Evolutionary conservation across 768 basidiomycete genomes (phyloP), one percentile per base, ranked within the genome.

Genomic region (Podaxis pistillaris): DNA sequence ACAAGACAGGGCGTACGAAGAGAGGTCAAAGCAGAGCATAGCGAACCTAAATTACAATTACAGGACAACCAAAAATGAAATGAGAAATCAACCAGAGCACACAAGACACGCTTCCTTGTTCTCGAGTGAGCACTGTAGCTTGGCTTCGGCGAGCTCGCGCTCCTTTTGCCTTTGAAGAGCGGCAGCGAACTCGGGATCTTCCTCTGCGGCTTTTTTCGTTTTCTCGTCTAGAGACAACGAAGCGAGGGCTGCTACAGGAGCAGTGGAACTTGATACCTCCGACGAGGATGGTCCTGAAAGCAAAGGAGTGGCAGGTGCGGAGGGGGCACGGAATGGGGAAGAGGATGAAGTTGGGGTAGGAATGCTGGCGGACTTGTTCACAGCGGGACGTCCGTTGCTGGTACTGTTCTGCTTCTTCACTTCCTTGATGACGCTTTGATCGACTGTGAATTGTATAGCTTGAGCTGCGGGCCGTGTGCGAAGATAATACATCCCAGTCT

Each of bases 401-500:
- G 72, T 71, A 22, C 72, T 73, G 38, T 75, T 73, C 56, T 84
- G 81, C 65, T 78, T 73, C 74, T 85, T 84, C 11, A 83, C 86
- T 47, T 84, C 76, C 71, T 90, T 89, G 61, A 96, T 79, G 57
- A 91, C 76, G 40, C 78, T 83, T 73, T 91, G 89, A 73, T 96
- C 95, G 63, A 98, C 86, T 9, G 97, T 99, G 81, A 99, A 98
- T 78, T 99, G 94, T 73, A 96, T 96, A 56, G 97, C 97, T 70
- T 94, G 90, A 12, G 94, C 93, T 8, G 96, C 95, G 4, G 97
- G 93, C 57, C 93, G 86, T 38, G 97, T 98, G 59, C 97, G 87
- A 55, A 99, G 83, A 76, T 99, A 98, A 78, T 94, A 95, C 93
- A 96, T 96, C 68, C 96, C 97, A 0, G 97, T 99, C 86, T 99